Evolutionary conservation across 2,329 filamentous ascomycete species (phyloP).

Genomic region (Alternaria panax): DNA sequence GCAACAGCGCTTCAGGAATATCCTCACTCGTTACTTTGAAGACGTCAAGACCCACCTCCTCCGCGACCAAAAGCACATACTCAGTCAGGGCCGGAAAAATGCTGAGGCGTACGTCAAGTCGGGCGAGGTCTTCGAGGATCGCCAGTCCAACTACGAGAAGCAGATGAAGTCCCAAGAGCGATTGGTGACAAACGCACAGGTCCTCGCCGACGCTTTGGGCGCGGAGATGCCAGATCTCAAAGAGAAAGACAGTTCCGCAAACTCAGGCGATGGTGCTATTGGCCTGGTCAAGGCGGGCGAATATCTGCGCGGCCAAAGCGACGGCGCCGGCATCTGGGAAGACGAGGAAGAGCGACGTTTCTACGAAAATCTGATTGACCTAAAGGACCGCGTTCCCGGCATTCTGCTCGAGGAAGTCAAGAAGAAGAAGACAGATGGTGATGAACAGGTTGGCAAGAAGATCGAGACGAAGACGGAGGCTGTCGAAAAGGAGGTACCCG

Average conservation of each 20-base stretch:
- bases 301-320: constrained; percentile 86
- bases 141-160: constrained; percentile 94
- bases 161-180: constrained; percentile 92
- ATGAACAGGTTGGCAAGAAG: constrained; percentile 84
- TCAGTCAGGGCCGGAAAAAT: constrained; percentile 88
- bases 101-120: constrained; percentile 98
- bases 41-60: constrained; percentile 88
- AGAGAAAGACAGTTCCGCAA: constrained; percentile 76
- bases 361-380: constrained; percentile 94
- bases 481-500: constrained; percentile 51
- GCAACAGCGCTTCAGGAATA: constrained; percentile 83
- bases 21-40: constrained; percentile 87
- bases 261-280: constrained; percentile 76
- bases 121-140: constrained; percentile 96
- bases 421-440: constrained; percentile 85
- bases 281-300: constrained; percentile 94
- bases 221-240: constrained; percentile 93
- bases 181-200: constrained; percentile 86
- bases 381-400: constrained; percentile 93
- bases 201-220: constrained; percentile 85
- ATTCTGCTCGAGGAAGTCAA: constrained; percentile 93
- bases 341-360: constrained; percentile 98
- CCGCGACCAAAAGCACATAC: constrained; percentile 89
- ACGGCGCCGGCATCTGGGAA: constrained; percentile 96
- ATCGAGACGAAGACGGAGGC: constrained; percentile 57